A percentile compares a stretch with the other conserved stretches of the same genome.
Evolutionary conservation across 768 basidiomycete genomes (phyloP).

Genomic region (Trametes villosa): DNA sequence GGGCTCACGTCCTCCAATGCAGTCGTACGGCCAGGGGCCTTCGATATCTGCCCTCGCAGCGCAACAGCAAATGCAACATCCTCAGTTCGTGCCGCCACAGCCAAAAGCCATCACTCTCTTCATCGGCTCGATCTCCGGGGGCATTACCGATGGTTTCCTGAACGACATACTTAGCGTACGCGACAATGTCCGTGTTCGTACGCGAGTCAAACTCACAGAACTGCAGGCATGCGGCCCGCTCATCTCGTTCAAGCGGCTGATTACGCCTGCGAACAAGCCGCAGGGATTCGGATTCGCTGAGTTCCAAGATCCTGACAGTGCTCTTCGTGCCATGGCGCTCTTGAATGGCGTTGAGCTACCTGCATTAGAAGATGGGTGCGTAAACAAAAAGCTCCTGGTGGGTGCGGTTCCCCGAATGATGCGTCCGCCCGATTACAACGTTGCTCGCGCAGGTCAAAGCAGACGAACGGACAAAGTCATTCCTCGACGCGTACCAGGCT

Average conservation of each 20-base stretch:
- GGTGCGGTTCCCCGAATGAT: conserved; percentile 38
- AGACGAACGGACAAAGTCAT: conserved; percentile 91
- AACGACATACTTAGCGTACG: conserved; percentile 78
- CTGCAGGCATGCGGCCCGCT: conserved; percentile 86
- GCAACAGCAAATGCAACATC: conserved; percentile 65
- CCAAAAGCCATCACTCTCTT: conserved; percentile 81
- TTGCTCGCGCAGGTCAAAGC: conserved; percentile 75
- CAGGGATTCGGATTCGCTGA: conserved; percentile 98
- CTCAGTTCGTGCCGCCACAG: conserved; percentile 69
- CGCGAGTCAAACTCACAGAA: background rate
- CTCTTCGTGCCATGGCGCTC: conserved; percentile 72
- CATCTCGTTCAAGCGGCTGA: conserved; percentile 89
- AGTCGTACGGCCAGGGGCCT: conserved; percentile 89
- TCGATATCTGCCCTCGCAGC: conserved; percentile 90
- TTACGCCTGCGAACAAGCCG: conserved; percentile 90
- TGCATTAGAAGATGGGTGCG: conserved; percentile 60
- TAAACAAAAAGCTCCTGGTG: conserved; percentile 71
- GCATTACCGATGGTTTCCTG: conserved; percentile 82
- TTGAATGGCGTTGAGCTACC: conserved; percentile 68
- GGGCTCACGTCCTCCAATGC: conserved; percentile 86
- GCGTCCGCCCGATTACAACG: conserved; percentile 35
- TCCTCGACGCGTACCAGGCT: conserved; percentile 83
- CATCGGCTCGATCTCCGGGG: conserved; percentile 94
- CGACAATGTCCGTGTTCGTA: conserved; percentile 23
- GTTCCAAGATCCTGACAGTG: conserved; percentile 91